Percentiles rank a stretch among this genome's conserved stretches.
These are phyloP conservation scores for Suhomyces choctaworum DNA, from an alignment of 1,139 yeast species.

Conservation along the genomic window DNA sequence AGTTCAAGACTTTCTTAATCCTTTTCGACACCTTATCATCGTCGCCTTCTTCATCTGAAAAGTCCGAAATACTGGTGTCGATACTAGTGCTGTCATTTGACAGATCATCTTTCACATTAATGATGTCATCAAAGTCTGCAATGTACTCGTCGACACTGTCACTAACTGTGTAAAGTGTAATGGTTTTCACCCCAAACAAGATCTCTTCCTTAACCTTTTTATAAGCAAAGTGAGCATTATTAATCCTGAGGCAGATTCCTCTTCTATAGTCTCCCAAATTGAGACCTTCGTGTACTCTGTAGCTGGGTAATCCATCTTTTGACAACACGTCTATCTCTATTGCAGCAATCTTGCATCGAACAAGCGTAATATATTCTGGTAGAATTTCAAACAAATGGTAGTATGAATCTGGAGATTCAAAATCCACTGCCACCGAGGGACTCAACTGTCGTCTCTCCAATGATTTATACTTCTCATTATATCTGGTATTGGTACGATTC, in stretches of 20 bases:
- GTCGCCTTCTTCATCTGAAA: conserved; percentile 14
- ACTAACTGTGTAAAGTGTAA: conserved; percentile 42
- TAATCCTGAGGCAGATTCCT: conserved; percentile 37
- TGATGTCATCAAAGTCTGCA: conserved; percentile 37
- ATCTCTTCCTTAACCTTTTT: conserved; percentile 27
- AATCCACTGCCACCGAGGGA: not conserved
- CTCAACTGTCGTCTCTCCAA: conserved; percentile 1
- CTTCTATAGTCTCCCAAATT: conserved; percentile 43
- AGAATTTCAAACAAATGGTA: conserved; percentile 32
- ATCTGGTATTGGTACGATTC: conserved; percentile 34
- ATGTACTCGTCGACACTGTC: conserved; percentile 40
- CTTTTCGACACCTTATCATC: conserved; percentile 23
- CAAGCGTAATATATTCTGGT: conserved; percentile 30
- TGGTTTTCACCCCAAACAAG: conserved; percentile 18
- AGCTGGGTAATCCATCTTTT: conserved; percentile 45
- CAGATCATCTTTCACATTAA: conserved; percentile 12
- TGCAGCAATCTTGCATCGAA: conserved; percentile 28
- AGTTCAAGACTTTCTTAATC: conserved; percentile 36
- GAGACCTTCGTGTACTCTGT: conserved; percentile 28
- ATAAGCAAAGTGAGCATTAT: conserved; percentile 24
- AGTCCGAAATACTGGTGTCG: conserved; percentile 26
- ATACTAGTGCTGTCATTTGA: conserved; percentile 40
- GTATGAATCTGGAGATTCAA: conserved; percentile 11
- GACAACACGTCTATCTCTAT: conserved; percentile 41
- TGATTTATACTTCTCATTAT: conserved; percentile 15